A percentile compares a stretch with the other conserved stretches of the same genome.
These are phyloP conservation scores for Alloteropsis semialata DNA, from an alignment of 176 grass and related monocot genomes.

Conservation along the genomic window DNA sequence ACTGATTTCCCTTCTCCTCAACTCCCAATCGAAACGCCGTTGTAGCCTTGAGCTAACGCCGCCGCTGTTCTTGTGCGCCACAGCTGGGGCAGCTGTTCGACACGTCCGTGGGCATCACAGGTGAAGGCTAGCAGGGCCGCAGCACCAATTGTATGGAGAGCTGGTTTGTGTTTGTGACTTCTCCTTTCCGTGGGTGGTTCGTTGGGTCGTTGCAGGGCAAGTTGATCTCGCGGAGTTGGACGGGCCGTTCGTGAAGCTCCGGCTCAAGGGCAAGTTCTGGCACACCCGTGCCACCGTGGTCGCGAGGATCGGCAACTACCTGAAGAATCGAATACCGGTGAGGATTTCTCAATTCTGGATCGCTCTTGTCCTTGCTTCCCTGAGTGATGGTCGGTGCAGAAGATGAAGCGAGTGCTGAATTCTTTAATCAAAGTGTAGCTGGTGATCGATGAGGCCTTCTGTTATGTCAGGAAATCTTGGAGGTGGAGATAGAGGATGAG, in stretches of 20 bases:
- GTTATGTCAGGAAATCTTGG: conserved; percentile 70
- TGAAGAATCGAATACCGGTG: conserved; percentile 94
- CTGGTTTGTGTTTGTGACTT: not conserved
- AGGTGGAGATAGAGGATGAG: conserved; percentile 95
- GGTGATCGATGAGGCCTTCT: not conserved
- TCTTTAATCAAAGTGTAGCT: not conserved
- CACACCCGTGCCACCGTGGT: conserved; percentile 71
- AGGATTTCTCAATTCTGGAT: not conserved
- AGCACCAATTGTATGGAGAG: no score
- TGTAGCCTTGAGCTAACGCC: conserved; percentile 3
- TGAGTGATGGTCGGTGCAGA: not conserved
- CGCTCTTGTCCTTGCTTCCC: not conserved
- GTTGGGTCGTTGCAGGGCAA: conserved; percentile 33
- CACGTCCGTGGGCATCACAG: conserved; percentile 79
- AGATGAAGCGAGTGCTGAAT: not conserved
- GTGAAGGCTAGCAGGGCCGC: no score
- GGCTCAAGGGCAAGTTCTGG: conserved; percentile 83
- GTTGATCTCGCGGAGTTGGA: conserved; percentile 89
- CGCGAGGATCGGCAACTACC: conserved; percentile 75
- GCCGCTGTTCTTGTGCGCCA: not conserved
- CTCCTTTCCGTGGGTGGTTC: not conserved
- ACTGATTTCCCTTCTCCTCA: not conserved
- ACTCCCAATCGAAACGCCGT: not conserved
- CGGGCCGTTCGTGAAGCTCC: conserved; percentile 86
- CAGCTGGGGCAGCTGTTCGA: conserved; percentile 96